phyloP scores from a whole-genome alignment of 495 filamentous ascomycete genomes.

The Aspergillus cristatus region DNA sequence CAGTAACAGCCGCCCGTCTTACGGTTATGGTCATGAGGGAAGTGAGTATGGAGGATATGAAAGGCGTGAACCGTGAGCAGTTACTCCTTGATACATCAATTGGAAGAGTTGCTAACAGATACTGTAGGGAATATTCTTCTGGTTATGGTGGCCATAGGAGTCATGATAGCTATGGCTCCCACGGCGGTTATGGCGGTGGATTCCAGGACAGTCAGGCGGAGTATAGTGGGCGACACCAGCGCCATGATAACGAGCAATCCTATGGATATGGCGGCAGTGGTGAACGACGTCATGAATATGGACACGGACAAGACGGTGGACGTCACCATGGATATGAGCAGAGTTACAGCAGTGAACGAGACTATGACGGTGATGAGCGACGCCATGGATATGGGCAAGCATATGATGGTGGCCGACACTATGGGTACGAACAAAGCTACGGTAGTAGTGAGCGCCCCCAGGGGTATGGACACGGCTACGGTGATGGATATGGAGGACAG shows the following conservation, averaged over 20 bases:
- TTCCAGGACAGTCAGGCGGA: neutral
- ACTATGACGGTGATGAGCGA: neutral
- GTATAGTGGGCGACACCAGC: conserved; percentile 1
- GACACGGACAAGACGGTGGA: conserved; percentile 4
- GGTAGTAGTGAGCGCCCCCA: neutral
- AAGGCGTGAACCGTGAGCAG: conserved; percentile 7
- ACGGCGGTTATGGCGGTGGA: neutral
- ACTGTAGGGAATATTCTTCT: neutral
- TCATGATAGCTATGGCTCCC: conserved; percentile 1
- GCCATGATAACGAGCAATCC: conserved; percentile 2
- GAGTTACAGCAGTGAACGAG: conserved; percentile 8
- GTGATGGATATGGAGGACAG: conserved; percentile 2
- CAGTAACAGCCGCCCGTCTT: neutral
- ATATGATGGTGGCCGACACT: conserved; percentile 3
- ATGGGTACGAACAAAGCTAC: conserved; percentile 10
- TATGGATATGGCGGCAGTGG: conserved; percentile 4
- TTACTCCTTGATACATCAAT: too few relatives aligned
- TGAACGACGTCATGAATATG: conserved; percentile 5
- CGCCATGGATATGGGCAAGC: conserved; percentile 8
- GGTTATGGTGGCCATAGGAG: neutral
- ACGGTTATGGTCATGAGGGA: conserved; percentile 1
- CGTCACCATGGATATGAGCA: conserved; percentile 2
- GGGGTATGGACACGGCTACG: conserved; percentile 6
- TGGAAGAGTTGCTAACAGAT: too few relatives aligned
- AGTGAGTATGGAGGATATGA: conserved; percentile 1